Percentiles rank a stretch among this genome's conserved stretches.
Conservation (phyloP, 257 asterid species). For the Fraxinus pennsylvanica region DNA sequence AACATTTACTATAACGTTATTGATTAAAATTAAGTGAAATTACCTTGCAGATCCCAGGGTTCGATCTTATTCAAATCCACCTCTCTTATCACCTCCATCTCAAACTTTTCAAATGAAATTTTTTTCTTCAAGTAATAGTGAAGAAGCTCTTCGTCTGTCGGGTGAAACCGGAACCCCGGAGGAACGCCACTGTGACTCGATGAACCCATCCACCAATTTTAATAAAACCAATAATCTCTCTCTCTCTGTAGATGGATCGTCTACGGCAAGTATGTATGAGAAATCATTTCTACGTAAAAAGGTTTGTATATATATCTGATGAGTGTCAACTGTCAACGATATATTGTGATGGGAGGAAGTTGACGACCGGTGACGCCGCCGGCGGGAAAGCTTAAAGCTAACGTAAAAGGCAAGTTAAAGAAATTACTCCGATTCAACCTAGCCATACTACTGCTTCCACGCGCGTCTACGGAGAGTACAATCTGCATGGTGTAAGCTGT, state of each 20-base stretch:
- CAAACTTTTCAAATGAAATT: conserved; percentile 76
- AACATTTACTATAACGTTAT: neutral
- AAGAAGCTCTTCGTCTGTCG: conserved; percentile 93
- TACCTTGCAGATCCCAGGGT: conserved; percentile 98
- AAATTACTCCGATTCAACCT: neutral
- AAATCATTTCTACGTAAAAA: conserved; percentile 9
- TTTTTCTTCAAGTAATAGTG: conserved; percentile 88
- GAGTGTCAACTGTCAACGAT: conserved; percentile 36
- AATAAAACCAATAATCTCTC: neutral
- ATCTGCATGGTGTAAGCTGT: neutral
- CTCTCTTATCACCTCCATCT: conserved; percentile 89
- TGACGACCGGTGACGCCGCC: conserved; percentile 94
- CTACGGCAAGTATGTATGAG: neutral
- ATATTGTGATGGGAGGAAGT: conserved; percentile 45
- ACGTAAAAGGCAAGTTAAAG: conserved; percentile 50
- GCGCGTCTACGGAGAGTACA: conserved; percentile 15
- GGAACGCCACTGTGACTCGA: conserved; percentile 70
- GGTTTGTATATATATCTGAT: neutral
- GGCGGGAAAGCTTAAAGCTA: conserved; percentile 68
- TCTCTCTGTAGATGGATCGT: neutral
- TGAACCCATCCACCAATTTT: conserved; percentile 38
- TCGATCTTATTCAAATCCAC: conserved; percentile 84
- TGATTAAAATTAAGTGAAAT: neutral
- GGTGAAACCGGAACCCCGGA: conserved; percentile 91
- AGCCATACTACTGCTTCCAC: conserved; percentile 16